phyloP scores from a whole-genome alignment of 352 stramenopile species.

The Phytophthora nicotianae region DNA sequence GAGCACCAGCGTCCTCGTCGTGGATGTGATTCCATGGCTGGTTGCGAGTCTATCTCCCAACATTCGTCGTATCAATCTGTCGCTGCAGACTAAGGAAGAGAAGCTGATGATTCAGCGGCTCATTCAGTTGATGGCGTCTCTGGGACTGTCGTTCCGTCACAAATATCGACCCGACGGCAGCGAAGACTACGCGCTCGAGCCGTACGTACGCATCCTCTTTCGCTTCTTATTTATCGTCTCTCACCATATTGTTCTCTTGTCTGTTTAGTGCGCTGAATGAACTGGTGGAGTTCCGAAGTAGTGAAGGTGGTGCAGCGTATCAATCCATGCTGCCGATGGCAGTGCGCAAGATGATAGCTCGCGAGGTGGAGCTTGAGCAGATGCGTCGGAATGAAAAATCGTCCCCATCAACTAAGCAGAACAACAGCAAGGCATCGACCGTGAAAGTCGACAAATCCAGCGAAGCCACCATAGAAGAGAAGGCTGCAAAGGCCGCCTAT shows the following conservation, averaged over 20 bases:
- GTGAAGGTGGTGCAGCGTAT: constrained; percentile 34
- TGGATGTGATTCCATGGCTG: constrained; percentile 83
- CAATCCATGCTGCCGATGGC: constrained; percentile 56
- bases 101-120: constrained; percentile 69
- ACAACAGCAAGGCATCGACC: constrained; percentile 10
- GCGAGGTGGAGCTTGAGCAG: constrained; percentile 81
- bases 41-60: constrained; percentile 65
- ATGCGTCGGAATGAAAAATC: constrained; percentile 69
- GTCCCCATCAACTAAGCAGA: constrained; percentile 9
- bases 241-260: constrained; percentile 7
- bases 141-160: constrained; percentile 76
- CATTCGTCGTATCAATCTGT: constrained; percentile 62
- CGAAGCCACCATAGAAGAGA: constrained; percentile 33
- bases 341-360: constrained; percentile 79
- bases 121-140: constrained; percentile 78
- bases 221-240: constrained; percentile 3
- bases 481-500: constrained; percentile 42
- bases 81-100: constrained; percentile 68
- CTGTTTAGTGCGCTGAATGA: constrained; percentile 65
- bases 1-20: constrained; percentile 57
- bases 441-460: constrained; percentile 7
- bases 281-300: constrained; percentile 62
- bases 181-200: constrained; percentile 78
- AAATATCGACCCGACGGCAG: constrained; percentile 71
- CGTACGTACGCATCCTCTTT: constrained; percentile 47